Base-by-base conservation (phyloP, 176 grass and related monocot species). In the Areca catechu region DNA sequence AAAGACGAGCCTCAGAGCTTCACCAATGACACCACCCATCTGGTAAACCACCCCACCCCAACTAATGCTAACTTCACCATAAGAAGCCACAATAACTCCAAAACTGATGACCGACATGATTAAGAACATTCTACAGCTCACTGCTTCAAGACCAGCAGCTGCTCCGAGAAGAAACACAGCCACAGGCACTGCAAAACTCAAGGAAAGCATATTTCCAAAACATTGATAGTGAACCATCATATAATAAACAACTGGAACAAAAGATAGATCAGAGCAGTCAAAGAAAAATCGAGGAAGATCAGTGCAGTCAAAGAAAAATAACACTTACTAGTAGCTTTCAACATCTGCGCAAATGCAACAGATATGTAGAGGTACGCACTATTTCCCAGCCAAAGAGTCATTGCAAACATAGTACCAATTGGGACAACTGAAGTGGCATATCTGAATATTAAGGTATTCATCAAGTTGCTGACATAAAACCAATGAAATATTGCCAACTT, bases 291-390 rank as follows among this genome's bases (percentile, higher is more conserved):
- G 6, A 43, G 34, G n/a, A 27, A 20, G 18, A 48, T 22, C 54
- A 56, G 57, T 60, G 12, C 48, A 55, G 43, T 22, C 5, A 12
- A 74, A 28, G 17, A 24, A 20, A 71, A 51, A 69, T 43, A 27
- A 20, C 5, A 63, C 83, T 80, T 92, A 97, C 93, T 97, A 82
- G 84, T 83, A 80, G 93, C 93, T 73, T 97, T 97, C 58, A 97
- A 78, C 93, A 97, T 97, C 62, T 97, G 93, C 47, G 93, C 93
- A 82, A 97, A 97, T 67, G 93, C 93, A 75, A 97, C 93, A 62
- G 93, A 97, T 85, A 97, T 91, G 63, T 97, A 97, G 48, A 97
- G 86, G 51, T 97, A 97, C 20, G 93, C 93, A 61, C 93, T 97
- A 72, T 97, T 97, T 51, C 93, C 93, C 49, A 98, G 69, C 93